Evolutionary conservation across 345 rosid genomes (phyloP), one percentile per base, ranked within the genome.

Genomic region (Litchi chinensis): DNA sequence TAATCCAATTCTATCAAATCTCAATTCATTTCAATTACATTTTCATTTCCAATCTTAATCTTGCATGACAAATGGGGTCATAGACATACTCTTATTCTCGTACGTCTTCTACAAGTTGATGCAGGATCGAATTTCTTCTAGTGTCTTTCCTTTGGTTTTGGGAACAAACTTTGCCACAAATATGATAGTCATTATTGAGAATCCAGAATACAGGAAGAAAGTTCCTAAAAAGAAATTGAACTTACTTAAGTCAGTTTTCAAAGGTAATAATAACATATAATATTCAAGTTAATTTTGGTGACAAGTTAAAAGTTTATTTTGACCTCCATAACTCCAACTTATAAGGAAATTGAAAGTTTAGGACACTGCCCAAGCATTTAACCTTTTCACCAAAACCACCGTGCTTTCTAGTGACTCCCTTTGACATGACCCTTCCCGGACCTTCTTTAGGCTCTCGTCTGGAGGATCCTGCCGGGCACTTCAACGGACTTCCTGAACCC

Each of bases 81-180:
- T n/a, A n/a, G n/a, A n/a, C n/a, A n/a, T n/a, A n/a, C n/a, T n/a
- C n/a, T n/a, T n/a, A n/a, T n/a, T n/a, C n/a, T n/a, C n/a, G n/a
- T n/a, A n/a, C n/a, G n/a, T n/a, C 43, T 72, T 70, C 87, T 80
- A 83, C 74, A 89, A 75, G 62, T 87, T 87, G 86, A 95, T 92
- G 85, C 80, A 79, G 9, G 86, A 86, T 83, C 93, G 98, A 63
- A 95, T 93, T 83, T 95, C 93, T 84, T 93, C 99, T 15, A 95
- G 85, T 0, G 98, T 93, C 79, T 92, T 95, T 64, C 98, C 98
- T 86, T 93, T 93, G 4, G 98, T 95, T 77, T 95, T 97, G 7
- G 98, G 98, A 22, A 91, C 95, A 65, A 89, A 80, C 81, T 92
- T 92, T 8, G 91, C 95, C 81, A 91, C 97, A 60, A 89, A 93